Conservation (phyloP, 139 green algal species). For the Pleodorina starrii region DNA sequence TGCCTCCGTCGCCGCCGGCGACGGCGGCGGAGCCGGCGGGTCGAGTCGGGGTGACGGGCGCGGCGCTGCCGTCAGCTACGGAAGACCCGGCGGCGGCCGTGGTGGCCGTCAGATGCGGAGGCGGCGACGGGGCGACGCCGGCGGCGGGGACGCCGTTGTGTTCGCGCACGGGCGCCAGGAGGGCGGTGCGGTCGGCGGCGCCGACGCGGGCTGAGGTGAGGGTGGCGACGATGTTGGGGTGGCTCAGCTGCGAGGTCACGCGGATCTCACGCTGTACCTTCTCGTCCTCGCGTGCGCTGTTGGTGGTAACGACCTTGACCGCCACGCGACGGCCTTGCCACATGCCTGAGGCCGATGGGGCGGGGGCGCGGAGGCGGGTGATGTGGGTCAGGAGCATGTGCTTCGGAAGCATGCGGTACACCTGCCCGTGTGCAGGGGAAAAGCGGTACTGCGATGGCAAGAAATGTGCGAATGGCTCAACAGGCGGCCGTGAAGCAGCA, state of each 20-base stretch:
- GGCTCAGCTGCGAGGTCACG: conserved; percentile 22
- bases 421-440: too few relatives aligned
- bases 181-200: background rate
- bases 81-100: background rate
- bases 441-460: too few relatives aligned
- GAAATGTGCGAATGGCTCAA: too few relatives aligned
- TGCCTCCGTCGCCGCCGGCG: background rate
- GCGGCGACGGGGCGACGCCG: background rate
- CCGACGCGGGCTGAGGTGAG: background rate
- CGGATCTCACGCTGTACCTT: conserved; percentile 33
- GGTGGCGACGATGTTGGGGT: conserved; percentile 59
- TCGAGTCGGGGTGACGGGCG: background rate
- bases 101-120: too few relatives aligned
- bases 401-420: too few relatives aligned
- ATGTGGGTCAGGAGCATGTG: too few relatives aligned
- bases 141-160: background rate
- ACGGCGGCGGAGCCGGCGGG: background rate
- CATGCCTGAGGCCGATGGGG: conserved; percentile 24
- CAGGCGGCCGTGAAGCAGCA: too few relatives aligned
- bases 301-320: conserved; percentile 49
- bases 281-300: conserved; percentile 8
- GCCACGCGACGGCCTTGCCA: conserved; percentile 55
- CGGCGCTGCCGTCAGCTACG: background rate
- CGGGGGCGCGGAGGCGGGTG: background rate
- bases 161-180: background rate